Conservation (phyloP, 2,329 filamentous ascomycete genomes). For the Chaetomium sp. region DNA sequence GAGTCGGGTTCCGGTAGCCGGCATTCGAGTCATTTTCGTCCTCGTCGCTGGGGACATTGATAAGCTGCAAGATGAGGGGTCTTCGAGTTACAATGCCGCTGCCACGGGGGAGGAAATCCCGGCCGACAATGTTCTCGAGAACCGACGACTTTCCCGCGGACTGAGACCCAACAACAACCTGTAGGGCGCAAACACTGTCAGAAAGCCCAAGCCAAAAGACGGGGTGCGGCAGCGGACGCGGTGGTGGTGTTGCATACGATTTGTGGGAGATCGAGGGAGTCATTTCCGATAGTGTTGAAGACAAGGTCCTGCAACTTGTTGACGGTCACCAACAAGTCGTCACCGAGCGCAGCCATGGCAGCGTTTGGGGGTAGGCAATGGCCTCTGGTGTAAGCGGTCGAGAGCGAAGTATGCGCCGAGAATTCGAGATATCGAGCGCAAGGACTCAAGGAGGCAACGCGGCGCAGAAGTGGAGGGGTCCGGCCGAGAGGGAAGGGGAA, state of each 20-base stretch:
- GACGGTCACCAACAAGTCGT: conserved; percentile 91
- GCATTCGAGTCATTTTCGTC: conserved; percentile 66
- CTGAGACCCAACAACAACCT: conserved; percentile 98
- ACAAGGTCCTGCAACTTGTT: conserved; percentile 98
- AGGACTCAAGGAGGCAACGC: neutral
- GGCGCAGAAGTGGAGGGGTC: conserved; percentile 2
- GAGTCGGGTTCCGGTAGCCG: conserved; percentile 76
- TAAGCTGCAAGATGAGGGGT: conserved; percentile 94
- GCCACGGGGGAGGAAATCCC: conserved; percentile 94
- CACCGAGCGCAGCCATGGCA: conserved; percentile 88
- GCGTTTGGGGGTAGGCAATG: conserved; percentile 21
- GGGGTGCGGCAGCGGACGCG: neutral
- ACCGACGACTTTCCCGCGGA: conserved; percentile 98
- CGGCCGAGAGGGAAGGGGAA: neutral
- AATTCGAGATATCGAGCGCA: neutral
- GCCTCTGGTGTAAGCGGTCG: neutral
- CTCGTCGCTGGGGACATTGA: conserved; percentile 86
- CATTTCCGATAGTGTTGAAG: conserved; percentile 99
- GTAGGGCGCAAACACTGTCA: conserved; percentile 29
- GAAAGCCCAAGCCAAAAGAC: conserved; percentile 10
- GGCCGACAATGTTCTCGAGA: conserved; percentile 96
- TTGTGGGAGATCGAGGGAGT: conserved; percentile 94
- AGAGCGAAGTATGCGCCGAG: conserved; percentile 9
- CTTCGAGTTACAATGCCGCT: conserved; percentile 95
- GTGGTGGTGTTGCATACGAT: conserved; percentile 67